Percentiles rank a stretch among this genome's conserved stretches.
Evolutionary conservation across 805 yeast genomes (phyloP).

Genomic region (Candida silvicultrix): DNA sequence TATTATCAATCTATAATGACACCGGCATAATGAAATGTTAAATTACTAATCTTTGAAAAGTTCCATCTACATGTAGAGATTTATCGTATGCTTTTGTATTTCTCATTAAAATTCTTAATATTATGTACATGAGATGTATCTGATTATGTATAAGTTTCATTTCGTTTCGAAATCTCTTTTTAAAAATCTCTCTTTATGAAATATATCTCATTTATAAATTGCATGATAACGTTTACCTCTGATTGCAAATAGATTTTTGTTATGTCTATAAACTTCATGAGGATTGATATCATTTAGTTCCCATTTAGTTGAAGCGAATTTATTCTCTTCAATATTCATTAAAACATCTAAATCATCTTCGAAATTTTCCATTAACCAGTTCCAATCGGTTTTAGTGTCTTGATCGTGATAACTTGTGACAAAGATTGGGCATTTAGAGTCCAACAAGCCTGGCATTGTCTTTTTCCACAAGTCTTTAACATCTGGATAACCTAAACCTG

Average conservation of each 20-base stretch:
- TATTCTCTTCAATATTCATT: slow-evolving; percentile 65
- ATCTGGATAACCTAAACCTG: slow-evolving; percentile 85
- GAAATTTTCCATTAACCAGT: slow-evolving; percentile 61
- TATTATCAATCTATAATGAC: slow-evolving; percentile 59
- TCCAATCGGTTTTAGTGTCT: slow-evolving; percentile 65
- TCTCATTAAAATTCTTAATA: neutral
- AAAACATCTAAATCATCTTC: slow-evolving; percentile 75
- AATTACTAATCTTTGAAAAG: neutral
- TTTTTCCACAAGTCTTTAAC: slow-evolving; percentile 76
- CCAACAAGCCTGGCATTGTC: slow-evolving; percentile 79
- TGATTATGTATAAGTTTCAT: neutral
- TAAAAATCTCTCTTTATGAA: too few species aligned
- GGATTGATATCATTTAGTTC: slow-evolving; percentile 91
- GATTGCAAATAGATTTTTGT: slow-evolving; percentile 83
- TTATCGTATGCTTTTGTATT: neutral
- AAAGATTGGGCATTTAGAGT: slow-evolving; percentile 88
- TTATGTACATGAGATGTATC: neutral
- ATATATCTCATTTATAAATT: slow-evolving; percentile 28
- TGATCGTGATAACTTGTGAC: slow-evolving; percentile 83
- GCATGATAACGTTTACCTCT: slow-evolving; percentile 98
- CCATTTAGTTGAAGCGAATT: slow-evolving; percentile 86
- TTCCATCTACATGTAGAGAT: neutral
- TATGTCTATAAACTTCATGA: slow-evolving; percentile 88
- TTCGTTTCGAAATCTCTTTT: neutral
- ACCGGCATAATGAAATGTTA: slow-evolving; percentile 1